Evolutionary conservation across 768 basidiomycete species (phyloP).

Genomic region (Leccinum subgranulosum): DNA sequence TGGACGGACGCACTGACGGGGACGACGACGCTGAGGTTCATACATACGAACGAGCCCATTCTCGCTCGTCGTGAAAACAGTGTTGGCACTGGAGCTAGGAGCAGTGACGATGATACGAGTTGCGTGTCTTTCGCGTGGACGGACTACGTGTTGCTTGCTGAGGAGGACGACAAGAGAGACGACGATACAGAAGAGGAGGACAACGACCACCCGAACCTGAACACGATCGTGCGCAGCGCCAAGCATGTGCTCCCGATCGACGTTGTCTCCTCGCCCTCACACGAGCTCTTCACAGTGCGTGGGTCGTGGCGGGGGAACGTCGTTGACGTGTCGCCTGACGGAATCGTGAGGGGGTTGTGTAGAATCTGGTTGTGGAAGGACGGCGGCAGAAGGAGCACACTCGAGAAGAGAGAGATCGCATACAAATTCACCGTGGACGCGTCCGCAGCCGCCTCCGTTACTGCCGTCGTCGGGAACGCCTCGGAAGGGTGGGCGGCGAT

Average conservation of each 20-base stretch:
- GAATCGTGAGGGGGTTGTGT: slow-evolving; percentile 15
- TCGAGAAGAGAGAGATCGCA: neutral
- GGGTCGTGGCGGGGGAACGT: slow-evolving; percentile 15
- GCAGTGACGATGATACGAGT: neutral
- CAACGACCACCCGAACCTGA: neutral
- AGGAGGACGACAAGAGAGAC: neutral
- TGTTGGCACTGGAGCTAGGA: neutral
- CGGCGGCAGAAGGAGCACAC: neutral
- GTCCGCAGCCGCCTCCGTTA: neutral
- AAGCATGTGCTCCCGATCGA: slow-evolving; percentile 9
- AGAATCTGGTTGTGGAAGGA: neutral
- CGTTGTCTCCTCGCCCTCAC: neutral
- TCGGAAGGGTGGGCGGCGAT: slow-evolving; percentile 5
- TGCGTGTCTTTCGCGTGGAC: slow-evolving; percentile 10
- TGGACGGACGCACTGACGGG: slow-evolving; percentile 4
- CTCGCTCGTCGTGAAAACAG: neutral
- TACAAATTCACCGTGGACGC: slow-evolving; percentile 21
- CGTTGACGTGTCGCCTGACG: slow-evolving; percentile 13
- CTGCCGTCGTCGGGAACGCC: slow-evolving; percentile 10
- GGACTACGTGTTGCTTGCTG: slow-evolving; percentile 11
- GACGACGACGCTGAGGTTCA: slow-evolving; percentile 21
- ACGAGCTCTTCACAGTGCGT: slow-evolving; percentile 9
- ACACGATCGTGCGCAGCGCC: slow-evolving; percentile 7
- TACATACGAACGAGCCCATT: slow-evolving; percentile 8
- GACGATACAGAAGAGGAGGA: neutral